Conservation (phyloP, 179 eudicot species). For the Nepenthes alata region DNA sequence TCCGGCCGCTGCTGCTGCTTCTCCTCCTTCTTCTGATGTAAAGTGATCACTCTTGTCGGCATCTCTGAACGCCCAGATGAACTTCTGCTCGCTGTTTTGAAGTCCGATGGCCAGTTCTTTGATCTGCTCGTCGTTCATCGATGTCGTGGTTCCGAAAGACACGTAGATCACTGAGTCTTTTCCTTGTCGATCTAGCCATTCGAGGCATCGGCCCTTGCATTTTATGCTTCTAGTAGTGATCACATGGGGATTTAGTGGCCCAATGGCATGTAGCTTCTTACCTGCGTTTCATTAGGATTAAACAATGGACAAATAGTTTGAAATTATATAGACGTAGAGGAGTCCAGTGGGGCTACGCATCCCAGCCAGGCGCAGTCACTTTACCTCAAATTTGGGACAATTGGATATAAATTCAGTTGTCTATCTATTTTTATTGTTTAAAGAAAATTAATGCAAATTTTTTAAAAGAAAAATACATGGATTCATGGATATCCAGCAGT, state of each 20-base stretch:
- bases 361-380: too few species aligned
- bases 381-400: too few species aligned
- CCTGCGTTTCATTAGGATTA: neutral
- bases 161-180: slow-evolving; percentile 34
- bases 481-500: too few species aligned
- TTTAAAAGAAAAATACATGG: too few species aligned
- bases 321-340: too few species aligned
- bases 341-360: too few species aligned
- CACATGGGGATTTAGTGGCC: slow-evolving; percentile 21
- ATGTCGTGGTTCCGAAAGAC: slow-evolving; percentile 48
- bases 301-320: too few species aligned
- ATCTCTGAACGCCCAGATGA: slow-evolving; percentile 45
- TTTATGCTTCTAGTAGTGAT: neutral
- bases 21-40: slow-evolving; percentile 2
- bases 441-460: too few species aligned
- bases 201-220: slow-evolving; percentile 23
- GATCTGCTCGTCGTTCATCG: slow-evolving; percentile 27
- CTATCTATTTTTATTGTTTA: too few species aligned
- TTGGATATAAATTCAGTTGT: too few species aligned
- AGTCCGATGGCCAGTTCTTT: slow-evolving; percentile 42
- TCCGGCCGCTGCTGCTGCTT: neutral
- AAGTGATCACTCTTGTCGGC: slow-evolving; percentile 35
- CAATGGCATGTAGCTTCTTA: slow-evolving; percentile 28
- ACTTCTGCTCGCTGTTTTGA: slow-evolving; percentile 32
- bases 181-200: slow-evolving; percentile 61